A percentile compares a stretch with the other conserved stretches of the same genome.
phyloP scores from a whole-genome alignment of 306 rosid genomes.

The Ochetophila trinervis region DNA sequence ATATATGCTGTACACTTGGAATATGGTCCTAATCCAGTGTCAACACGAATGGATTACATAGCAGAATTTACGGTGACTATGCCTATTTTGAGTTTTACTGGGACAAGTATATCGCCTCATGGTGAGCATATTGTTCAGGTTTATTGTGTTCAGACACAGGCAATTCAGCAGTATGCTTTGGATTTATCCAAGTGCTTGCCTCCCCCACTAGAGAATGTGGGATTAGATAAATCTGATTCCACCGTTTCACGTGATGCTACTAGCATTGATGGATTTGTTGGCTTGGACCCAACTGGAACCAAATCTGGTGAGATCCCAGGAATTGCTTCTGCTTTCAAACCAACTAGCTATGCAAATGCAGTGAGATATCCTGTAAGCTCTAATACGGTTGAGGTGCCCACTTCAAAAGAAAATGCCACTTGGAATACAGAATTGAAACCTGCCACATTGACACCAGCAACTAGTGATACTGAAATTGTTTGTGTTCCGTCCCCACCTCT shows the following conservation, averaged over 20 bases:
- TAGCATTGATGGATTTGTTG: conserved; percentile 56
- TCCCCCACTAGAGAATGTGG: conserved; percentile 67
- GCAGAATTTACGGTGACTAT: conserved; percentile 92
- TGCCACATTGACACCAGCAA: conserved; percentile 45
- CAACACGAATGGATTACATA: conserved; percentile 85
- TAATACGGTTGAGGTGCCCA: conserved; percentile 49
- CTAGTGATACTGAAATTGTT: conserved; percentile 60
- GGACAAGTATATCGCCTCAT: conserved; percentile 75
- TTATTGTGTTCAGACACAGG: conserved; percentile 97
- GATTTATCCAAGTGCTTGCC: conserved; percentile 94
- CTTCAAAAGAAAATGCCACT: conserved; percentile 43
- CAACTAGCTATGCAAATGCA: conserved; percentile 40
- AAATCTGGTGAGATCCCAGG: conserved; percentile 48
- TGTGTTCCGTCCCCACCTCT: conserved; percentile 66
- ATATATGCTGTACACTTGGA: conserved; percentile 91
- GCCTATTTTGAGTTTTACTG: conserved; percentile 97
- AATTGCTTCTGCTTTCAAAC: conserved; percentile 50
- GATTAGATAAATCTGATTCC: conserved; percentile 71
- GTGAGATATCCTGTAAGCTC: conserved; percentile 58
- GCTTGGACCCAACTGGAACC: conserved; percentile 45
- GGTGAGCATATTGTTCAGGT: conserved; percentile 85
- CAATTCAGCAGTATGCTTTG: conserved; percentile 98
- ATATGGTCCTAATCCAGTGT: conserved; percentile 77
- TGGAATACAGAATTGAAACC: conserved; percentile 57
- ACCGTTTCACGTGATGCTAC: conserved; percentile 52